phyloP scores from a whole-genome alignment of 371 early-diverging fungal species.

The Coemansia sp. region DNA sequence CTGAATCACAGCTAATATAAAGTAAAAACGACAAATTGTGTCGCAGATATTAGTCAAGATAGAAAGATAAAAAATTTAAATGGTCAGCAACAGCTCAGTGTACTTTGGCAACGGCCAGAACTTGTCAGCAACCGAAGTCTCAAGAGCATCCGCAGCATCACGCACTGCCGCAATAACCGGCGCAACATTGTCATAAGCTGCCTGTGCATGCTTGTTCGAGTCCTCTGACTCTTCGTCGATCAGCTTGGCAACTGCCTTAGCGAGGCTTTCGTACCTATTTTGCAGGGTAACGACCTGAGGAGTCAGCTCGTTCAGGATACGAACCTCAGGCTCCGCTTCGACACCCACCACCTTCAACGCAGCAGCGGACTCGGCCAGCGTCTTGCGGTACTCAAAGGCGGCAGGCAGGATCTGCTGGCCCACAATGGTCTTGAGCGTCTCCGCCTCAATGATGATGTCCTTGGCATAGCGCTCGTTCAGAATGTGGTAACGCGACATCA shows the following conservation, averaged over 20 bases:
- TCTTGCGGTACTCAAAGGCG: slow-evolving; percentile 66
- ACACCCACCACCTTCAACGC: slow-evolving; percentile 64
- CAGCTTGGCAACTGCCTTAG: slow-evolving; percentile 57
- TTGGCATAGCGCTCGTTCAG: slow-evolving; percentile 93
- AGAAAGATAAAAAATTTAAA: slow-evolving; percentile 41
- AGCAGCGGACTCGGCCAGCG: slow-evolving; percentile 57
- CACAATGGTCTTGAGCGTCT: slow-evolving; percentile 80
- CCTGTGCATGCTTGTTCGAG: slow-evolving; percentile 63
- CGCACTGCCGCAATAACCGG: slow-evolving; percentile 76
- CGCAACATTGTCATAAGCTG: slow-evolving; percentile 61
- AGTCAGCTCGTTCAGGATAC: slow-evolving; percentile 65
- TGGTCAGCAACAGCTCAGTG: slow-evolving; percentile 86
- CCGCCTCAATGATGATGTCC: slow-evolving; percentile 92
- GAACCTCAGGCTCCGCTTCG: slow-evolving; percentile 66
- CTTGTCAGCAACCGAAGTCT: slow-evolving; percentile 81
- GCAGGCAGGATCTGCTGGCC: slow-evolving; percentile 85
- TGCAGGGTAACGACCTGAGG: slow-evolving; percentile 62
- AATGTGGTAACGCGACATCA: slow-evolving; percentile 91
- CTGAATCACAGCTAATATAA: no score
- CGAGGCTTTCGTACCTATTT: slow-evolving; percentile 48
- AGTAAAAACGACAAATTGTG: no score
- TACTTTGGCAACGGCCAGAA: slow-evolving; percentile 96
- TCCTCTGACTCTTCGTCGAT: slow-evolving; percentile 53
- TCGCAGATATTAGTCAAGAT: neutral
- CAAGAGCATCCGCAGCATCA: slow-evolving; percentile 71